Evolutionary conservation across 805 yeast genomes (phyloP), one percentile per base, ranked within the genome.

Genomic region (Barnettozyma sucrosica): DNA sequence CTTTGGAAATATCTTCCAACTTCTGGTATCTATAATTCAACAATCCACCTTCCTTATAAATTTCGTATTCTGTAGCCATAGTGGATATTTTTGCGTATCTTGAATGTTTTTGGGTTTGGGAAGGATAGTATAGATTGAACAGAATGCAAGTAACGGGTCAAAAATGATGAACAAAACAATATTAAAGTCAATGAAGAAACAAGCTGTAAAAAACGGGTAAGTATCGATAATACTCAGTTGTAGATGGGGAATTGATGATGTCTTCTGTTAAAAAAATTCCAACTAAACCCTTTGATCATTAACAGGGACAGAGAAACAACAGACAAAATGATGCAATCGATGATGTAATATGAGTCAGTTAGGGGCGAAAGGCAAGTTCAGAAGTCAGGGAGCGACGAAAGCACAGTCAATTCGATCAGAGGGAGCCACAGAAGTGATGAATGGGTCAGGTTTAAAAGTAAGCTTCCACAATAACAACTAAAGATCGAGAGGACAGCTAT

Each of bases 1-100:
- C 98, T 64, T 88, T 90, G 61, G 90, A 87, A 50, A 92, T 78
- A 60, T 82, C 87, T 49, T 79, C 80, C 20, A 89, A 72, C 56
- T 83, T 83, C 49, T 71, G 68, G 67, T 89, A 92, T 47, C 85
- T 71, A 46, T 72, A 72, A 50, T 81, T 75, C 48, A 88, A 69
- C 40, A 85, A 70, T 18, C 70, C 70, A 43, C 77, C 76, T 55
- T 69, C 72, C 47, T 70, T 70, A 51, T 70, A 70, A 39, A 66
- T 52, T 45, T 68, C 72, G 56, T 69, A 70, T 51, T 65, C 68
- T 26, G 61, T 48, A 26, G 56, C 21, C 36, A 39, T 43, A 5
- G 14, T 11, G 7, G 16, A 28, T 28, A 7, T 28, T 14, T 28
- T 20, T 18, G 21, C 5, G 37, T 3, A 34, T 16, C 21, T 34